A percentile compares a stretch with the other conserved stretches of the same genome.
Conservation (phyloP, 2,329 filamentous ascomycete genomes). For the Thelonectria discophora region DNA sequence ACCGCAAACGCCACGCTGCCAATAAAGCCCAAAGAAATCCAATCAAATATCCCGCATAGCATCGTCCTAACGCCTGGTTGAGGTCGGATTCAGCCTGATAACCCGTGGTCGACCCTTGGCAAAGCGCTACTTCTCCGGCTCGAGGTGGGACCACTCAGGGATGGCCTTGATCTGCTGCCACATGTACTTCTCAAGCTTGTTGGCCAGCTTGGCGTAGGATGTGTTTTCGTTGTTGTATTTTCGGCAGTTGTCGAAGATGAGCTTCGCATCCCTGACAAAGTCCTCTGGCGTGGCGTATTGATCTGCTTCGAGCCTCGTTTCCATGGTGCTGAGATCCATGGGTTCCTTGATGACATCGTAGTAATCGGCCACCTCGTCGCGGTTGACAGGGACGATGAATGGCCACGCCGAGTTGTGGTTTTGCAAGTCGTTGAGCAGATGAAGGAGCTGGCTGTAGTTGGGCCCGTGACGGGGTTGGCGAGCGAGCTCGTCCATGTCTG, state of each 20-base stretch:
- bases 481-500: slow-evolving; percentile 96
- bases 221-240: slow-evolving; percentile 97
- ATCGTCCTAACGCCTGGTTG: neutral
- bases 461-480: slow-evolving; percentile 94
- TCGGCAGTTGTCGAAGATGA: slow-evolving; percentile 94
- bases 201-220: slow-evolving; percentile 93
- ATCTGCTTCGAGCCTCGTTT: slow-evolving; percentile 92
- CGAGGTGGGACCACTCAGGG: slow-evolving; percentile 84
- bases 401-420: slow-evolving; percentile 95
- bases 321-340: slow-evolving; percentile 97
- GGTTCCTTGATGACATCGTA: slow-evolving; percentile 98
- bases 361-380: slow-evolving; percentile 97
- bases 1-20: slow-evolving; percentile 33
- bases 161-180: slow-evolving; percentile 91
- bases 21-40: slow-evolving; percentile 15
- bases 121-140: slow-evolving; percentile 55
- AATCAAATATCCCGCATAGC: neutral
- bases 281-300: slow-evolving; percentile 92
- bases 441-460: slow-evolving; percentile 93
- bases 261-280: slow-evolving; percentile 85
- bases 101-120: slow-evolving; percentile 9
- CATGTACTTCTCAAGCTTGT: slow-evolving; percentile 93
- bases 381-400: slow-evolving; percentile 91
- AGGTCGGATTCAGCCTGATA: neutral
- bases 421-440: slow-evolving; percentile 93